Conservation (phyloP, 345 rosid species). For the Crucihimalaya himalaica region DNA sequence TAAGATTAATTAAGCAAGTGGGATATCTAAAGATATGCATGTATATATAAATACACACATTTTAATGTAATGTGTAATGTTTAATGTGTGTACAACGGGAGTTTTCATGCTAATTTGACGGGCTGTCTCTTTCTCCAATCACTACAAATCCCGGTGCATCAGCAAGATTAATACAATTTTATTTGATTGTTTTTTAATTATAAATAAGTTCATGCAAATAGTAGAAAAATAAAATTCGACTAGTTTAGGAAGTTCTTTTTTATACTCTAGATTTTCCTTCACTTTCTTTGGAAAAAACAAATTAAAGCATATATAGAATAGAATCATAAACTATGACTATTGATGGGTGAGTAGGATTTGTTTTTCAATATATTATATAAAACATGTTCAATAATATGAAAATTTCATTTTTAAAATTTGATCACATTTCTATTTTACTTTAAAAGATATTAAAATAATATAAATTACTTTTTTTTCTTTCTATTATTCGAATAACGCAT, state of each 20-base stretch:
- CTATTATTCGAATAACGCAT: too few species aligned
- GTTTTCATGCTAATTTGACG: constrained; percentile 31
- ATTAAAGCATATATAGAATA: not conserved
- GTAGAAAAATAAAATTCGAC: not conserved
- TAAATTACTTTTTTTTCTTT: too few species aligned
- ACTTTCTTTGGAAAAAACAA: not conserved
- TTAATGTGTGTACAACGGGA: constrained; percentile 2
- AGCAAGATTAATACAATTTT: constrained; percentile 8
- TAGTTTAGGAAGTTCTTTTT: not conserved
- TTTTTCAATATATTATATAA: not conserved
- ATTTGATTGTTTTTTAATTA: not conserved
- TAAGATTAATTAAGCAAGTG: constrained; percentile 15
- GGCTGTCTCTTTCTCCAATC: constrained; percentile 27
- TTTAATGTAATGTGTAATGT: constrained; percentile 10
- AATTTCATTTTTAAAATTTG: not conserved
- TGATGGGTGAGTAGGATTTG: not conserved
- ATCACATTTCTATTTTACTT: not conserved
- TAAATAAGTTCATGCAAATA: not conserved
- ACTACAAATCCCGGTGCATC: constrained; percentile 49
- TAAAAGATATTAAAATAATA: too few species aligned
- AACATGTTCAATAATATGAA: not conserved
- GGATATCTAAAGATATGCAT: constrained; percentile 16
- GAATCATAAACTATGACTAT: not conserved
- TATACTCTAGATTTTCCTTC: not conserved
- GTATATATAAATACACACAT: not conserved